Conservation (phyloP, 257 asterid genomes). For the Nicotiana sylvestris region DNA sequence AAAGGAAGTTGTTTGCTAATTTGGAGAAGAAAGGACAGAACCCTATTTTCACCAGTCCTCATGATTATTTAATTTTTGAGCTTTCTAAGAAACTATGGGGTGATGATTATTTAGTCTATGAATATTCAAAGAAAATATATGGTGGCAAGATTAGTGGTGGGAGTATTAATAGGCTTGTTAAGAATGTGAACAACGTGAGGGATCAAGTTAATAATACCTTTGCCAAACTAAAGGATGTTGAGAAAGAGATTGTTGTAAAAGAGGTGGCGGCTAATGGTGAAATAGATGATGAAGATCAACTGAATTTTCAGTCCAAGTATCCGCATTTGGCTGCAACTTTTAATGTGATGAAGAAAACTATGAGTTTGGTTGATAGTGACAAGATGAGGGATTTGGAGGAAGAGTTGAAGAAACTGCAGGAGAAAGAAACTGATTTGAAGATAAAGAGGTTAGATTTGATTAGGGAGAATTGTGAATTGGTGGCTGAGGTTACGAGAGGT, state of each 20-base stretch:
- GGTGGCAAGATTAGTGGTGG: neutral
- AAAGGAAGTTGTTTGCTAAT: conserved; percentile 31
- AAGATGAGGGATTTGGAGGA: conserved; percentile 51
- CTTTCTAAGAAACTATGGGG: conserved; percentile 53
- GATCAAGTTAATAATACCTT: too few species aligned
- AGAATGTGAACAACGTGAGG: too few species aligned
- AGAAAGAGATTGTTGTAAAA: too few species aligned
- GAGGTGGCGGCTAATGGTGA: too few species aligned
- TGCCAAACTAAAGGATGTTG: too few species aligned
- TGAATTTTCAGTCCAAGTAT: neutral
- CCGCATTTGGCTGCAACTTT: conserved; percentile 30
- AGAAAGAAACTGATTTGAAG: conserved; percentile 34
- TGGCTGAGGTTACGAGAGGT: conserved; percentile 16
- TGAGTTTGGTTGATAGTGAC: conserved; percentile 29
- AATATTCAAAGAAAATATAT: neutral
- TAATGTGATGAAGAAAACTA: conserved; percentile 23
- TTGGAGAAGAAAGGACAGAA: conserved; percentile 28
- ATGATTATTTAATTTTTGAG: conserved; percentile 27
- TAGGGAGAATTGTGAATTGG: conserved; percentile 28
- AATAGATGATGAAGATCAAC: too few species aligned
- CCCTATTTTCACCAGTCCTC: conserved; percentile 40
- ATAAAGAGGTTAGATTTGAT: conserved; percentile 31
- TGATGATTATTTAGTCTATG: neutral
- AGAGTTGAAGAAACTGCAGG: conserved; percentile 44
- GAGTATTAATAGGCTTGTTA: too few species aligned